These are phyloP conservation scores for Cyberlindnera saturnus DNA, from an alignment of 805 yeast genomes.

Conservation along the genomic window DNA sequence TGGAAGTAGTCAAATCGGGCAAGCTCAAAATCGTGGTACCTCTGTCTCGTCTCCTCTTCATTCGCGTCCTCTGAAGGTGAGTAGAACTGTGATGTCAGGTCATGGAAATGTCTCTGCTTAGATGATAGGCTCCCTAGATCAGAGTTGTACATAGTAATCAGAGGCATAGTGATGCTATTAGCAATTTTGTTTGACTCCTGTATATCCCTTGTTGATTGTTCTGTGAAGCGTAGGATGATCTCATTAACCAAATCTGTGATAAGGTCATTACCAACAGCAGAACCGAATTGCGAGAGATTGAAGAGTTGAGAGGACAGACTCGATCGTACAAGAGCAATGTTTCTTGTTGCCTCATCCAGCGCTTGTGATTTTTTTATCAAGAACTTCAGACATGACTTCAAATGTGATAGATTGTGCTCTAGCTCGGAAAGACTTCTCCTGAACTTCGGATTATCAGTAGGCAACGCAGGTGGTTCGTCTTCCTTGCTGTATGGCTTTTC, in stretches of 20 bases:
- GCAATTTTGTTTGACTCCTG: slow-evolving; percentile 14
- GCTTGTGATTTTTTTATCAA: slow-evolving; percentile 16
- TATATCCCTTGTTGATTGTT: slow-evolving; percentile 16
- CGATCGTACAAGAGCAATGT: slow-evolving; percentile 16
- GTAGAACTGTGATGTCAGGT: slow-evolving; percentile 9
- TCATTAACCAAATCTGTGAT: slow-evolving; percentile 12
- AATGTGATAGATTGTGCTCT: slow-evolving; percentile 5
- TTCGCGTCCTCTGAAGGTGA: neutral
- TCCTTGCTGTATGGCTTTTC: neutral
- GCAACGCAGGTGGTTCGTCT: slow-evolving; percentile 6
- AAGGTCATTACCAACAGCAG: slow-evolving; percentile 4
- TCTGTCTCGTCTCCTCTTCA: slow-evolving; percentile 10
- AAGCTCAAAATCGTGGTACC: slow-evolving; percentile 35
- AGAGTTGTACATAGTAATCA: slow-evolving; percentile 13
- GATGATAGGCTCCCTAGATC: slow-evolving; percentile 13
- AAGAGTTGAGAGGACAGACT: slow-evolving; percentile 11
- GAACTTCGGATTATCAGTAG: slow-evolving; percentile 10
- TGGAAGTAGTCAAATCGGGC: slow-evolving; percentile 41
- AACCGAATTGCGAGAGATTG: slow-evolving; percentile 10
- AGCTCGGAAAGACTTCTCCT: slow-evolving; percentile 4
- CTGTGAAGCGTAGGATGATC: slow-evolving; percentile 12
- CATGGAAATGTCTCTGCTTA: slow-evolving; percentile 10
- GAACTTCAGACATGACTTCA: slow-evolving; percentile 9
- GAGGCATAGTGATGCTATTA: slow-evolving; percentile 13
- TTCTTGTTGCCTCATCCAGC: slow-evolving; percentile 15